These are phyloP conservation scores for Clonostachys rosea DNA, from an alignment of 2,329 filamentous ascomycete species.

Conservation along the genomic window DNA sequence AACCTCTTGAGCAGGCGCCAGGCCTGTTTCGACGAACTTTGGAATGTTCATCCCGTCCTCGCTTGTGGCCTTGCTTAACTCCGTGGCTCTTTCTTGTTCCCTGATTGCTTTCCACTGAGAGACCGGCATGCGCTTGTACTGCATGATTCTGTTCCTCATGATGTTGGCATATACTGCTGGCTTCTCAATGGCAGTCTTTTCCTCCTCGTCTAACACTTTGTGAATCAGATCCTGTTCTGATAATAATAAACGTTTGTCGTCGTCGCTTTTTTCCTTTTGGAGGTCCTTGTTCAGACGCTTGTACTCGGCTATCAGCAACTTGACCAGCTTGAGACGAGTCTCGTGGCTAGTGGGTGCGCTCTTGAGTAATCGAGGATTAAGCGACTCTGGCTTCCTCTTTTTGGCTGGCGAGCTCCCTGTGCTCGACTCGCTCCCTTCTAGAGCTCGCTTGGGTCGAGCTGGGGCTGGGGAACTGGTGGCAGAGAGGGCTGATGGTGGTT, in stretches of 20 bases:
- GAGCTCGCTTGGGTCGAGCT: not conserved
- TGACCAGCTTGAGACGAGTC: conserved; percentile 52
- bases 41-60: conserved; percentile 11
- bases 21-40: conserved; percentile 61
- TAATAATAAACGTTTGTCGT: conserved; percentile 48
- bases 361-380: conserved; percentile 65
- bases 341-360: conserved; percentile 52
- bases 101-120: conserved; percentile 68
- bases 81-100: conserved; percentile 13
- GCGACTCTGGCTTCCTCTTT: conserved; percentile 34
- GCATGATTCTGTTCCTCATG: conserved; percentile 75
- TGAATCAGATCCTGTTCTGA: conserved; percentile 64
- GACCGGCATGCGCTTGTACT: conserved; percentile 69
- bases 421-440: not conserved
- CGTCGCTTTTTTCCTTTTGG: conserved; percentile 35
- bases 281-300: conserved; percentile 62
- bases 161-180: conserved; percentile 73
- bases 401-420: not conserved
- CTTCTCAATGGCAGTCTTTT: conserved; percentile 64
- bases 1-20: conserved; percentile 65
- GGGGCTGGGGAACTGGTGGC: not conserved
- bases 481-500: not conserved
- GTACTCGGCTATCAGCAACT: conserved; percentile 61
- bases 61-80: not conserved
- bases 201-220: conserved; percentile 72